Evolutionary conservation across 2,329 filamentous ascomycete genomes (phyloP), one percentile per base, ranked within the genome.

Genomic region (Teratosphaeria zuluensis): DNA sequence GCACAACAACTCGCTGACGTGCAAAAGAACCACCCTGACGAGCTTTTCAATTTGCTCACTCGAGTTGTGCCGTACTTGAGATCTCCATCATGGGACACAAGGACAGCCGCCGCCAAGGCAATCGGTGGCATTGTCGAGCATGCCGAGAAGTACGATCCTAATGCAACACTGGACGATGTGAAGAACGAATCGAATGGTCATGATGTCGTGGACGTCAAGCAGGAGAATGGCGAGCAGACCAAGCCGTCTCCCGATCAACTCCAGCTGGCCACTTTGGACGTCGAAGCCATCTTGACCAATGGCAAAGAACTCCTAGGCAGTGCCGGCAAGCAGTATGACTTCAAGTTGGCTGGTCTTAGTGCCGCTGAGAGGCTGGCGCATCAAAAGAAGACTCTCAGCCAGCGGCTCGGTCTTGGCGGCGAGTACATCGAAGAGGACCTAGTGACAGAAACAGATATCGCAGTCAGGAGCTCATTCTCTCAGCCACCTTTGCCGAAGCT

Each of bases 1-100:
- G 94, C 95, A 62, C 91, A 95, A 71, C 94, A 99, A 76, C 82
- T 99, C 63, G 94, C 92, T 62, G 94, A 99, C 76, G 94, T 96
- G 74, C 95, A 99, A 76, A 97, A 96, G 73, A 89, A 94, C 73
- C 94, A 97, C 69, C 94, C 94, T 0, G 92, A 99, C 76, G 95
- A 99, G 74, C 80, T 99, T 1, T 97, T 97, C 76, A 96, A 97
- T 71, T 82, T 99, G 6, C 81, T 99, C 12, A 92, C 90, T 32
- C 83, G 92, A 61, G 92, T 99, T 33, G 86, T 99, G n/a, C 92
- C 94, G 0, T 99, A 96, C 74, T 81, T 99, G 32, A 85, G 90
- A 59, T 92, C 94, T 66, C 96, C 92, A 73, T 92, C 92, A 71
- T 99, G 94, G 94, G 94, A 99, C 70, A 99, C 94, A 30, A 82